Evolutionary conservation across 352 stramenopile genomes (phyloP), one percentile per base, ranked within the genome.

Genomic region (Elongisporangium senticosum): DNA sequence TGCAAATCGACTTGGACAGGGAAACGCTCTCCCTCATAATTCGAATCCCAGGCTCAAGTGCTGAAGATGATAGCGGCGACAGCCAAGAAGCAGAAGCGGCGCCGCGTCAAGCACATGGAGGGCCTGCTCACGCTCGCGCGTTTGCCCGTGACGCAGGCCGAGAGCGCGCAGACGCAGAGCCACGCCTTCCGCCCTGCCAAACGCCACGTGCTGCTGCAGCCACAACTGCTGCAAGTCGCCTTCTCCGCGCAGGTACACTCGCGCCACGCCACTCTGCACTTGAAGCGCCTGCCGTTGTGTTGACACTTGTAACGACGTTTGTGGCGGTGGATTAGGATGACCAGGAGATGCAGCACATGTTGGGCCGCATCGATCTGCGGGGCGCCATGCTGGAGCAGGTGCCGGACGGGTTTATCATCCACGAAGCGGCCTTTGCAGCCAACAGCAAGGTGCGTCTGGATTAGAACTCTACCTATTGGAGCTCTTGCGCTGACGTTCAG

Each of bases 71-170:
- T 67, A 56, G 72, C 58, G 40, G 61, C 62, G 20, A 53, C 49
- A 20, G 51, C 51, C 43, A 71, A 65, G 54, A 86, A 80, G 61
- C 69, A 75, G 49, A 79, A 72, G 49, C 75, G 68, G 51, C 82
- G 82, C 48, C 74, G 75, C 51, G 79, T 91, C 79, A 91, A 89
- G 74, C 82, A 91, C 59, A 91, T 91, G 82, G 75, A 89, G 62
- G 82, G 82, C 2, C 62, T 91, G 58, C 64, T 91, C 59, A 63
- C 83, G 56, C 75, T 91, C 43, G 72, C 79, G 59, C 69, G 78
- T 7, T 60, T 79, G 22, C 65, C 75, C 43, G 56, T 64, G 23
- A 54, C 58, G n/a, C 40, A 60, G 48, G 63, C 65, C 26, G 49
- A 53, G 4, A 14, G 7, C 10, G 17, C 56, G 10, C 74, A 71